Conservation (phyloP, 306 rosid species). For the Pyrus communis region DNA sequence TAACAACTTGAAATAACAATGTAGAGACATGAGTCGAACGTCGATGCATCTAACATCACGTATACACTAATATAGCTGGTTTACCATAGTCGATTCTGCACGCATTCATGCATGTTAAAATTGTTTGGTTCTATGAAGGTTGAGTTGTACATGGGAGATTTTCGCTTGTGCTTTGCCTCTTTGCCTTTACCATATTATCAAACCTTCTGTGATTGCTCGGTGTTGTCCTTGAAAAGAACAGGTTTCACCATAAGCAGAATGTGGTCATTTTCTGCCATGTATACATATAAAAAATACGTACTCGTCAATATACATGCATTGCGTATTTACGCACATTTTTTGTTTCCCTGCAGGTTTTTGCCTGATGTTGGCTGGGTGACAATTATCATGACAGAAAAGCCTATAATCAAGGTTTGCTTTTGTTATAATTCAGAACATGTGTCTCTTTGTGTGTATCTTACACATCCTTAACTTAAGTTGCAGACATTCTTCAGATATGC, state of each 20-base stretch:
- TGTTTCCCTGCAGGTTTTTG: conserved; percentile 42
- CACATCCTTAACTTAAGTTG: background rate
- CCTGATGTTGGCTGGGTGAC: conserved; percentile 68
- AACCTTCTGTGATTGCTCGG: background rate
- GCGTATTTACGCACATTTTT: background rate
- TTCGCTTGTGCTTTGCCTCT: background rate
- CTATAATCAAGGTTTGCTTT: conserved; percentile 60
- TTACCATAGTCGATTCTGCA: background rate
- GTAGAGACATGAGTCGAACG: background rate
- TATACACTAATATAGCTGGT: background rate
- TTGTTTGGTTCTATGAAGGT: background rate
- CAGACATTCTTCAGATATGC: background rate
- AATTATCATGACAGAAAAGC: conserved; percentile 62
- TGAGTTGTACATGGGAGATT: background rate
- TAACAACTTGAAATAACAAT: background rate
- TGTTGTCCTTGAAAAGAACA: background rate
- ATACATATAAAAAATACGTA: background rate
- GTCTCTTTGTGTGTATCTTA: background rate
- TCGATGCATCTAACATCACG: background rate
- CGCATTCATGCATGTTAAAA: background rate
- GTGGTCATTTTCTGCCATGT: background rate
- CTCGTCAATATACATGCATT: background rate
- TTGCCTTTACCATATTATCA: background rate
- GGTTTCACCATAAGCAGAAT: background rate
- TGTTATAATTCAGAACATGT: background rate